A percentile compares a stretch with the other conserved stretches of the same genome.
phyloP scores from a whole-genome alignment of 2,329 filamentous ascomycete species.

The Neodidymelliopsis sp. region DNA sequence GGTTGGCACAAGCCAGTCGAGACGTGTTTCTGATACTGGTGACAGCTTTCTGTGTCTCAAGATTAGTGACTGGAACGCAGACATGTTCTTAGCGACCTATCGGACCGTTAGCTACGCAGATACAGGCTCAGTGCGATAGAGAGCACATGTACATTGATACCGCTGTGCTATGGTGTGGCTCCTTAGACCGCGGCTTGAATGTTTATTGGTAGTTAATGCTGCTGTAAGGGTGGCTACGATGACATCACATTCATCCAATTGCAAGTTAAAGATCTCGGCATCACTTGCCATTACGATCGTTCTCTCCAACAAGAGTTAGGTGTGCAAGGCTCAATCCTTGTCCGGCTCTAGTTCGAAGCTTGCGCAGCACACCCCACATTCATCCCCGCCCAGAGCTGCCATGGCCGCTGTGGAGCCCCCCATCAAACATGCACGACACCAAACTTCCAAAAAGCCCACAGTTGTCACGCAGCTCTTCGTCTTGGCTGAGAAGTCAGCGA shows the following conservation, averaged over 20 bases:
- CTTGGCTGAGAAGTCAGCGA: slow-evolving; percentile 4
- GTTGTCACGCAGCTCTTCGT: slow-evolving; percentile 11
- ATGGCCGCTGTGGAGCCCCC: slow-evolving; percentile 15
- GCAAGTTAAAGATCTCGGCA: slow-evolving; percentile 4
- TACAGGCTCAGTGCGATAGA: too few relatives aligned
- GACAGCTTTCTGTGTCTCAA: slow-evolving; percentile 6
- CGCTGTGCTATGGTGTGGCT: too few relatives aligned
- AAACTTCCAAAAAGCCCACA: slow-evolving; percentile 8
- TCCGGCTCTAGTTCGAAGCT: slow-evolving; percentile 5
- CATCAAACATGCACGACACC: slow-evolving; percentile 18
- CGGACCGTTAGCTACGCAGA: slow-evolving; percentile 1
- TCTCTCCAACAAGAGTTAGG: neutral
- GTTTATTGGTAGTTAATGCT: too few relatives aligned
- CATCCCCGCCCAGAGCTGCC: slow-evolving; percentile 15
- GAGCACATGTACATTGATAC: too few relatives aligned
- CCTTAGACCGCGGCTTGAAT: too few relatives aligned
- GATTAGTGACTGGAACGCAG: neutral
- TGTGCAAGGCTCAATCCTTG: neutral
- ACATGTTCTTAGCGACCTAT: neutral
- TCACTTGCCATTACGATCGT: slow-evolving; percentile 6
- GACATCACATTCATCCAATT: slow-evolving; percentile 2
- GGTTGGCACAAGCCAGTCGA: slow-evolving; percentile 1
- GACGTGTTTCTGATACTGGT: slow-evolving; percentile 8
- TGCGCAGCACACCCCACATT: slow-evolving; percentile 11
- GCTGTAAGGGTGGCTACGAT: too few relatives aligned